phyloP scores from a whole-genome alignment of 192 early-diverging fungal species.

The Paraglomus brasilianum region DNA sequence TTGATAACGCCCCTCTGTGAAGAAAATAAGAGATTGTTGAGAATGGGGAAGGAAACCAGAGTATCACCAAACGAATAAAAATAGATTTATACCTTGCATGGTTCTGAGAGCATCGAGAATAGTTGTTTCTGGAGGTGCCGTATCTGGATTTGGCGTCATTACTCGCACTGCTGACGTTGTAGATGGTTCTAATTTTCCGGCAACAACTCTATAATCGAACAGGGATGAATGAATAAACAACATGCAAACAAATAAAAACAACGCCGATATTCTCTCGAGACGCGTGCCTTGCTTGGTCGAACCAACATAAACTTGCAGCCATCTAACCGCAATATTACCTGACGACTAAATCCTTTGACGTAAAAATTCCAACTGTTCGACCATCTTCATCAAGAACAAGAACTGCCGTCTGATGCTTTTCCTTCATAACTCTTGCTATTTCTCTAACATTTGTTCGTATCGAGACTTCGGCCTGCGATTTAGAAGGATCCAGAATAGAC shows the following conservation, averaged over 20 bases:
- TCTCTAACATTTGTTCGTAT: constrained; percentile 68
- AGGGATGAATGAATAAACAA: neutral
- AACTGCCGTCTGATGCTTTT: constrained; percentile 67
- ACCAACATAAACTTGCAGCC: neutral
- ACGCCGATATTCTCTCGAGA: neutral
- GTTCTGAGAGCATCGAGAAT: constrained; percentile 75
- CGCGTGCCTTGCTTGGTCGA: neutral
- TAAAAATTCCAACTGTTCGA: constrained; percentile 74
- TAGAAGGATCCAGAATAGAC: constrained; percentile 65
- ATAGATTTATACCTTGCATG: constrained; percentile 60
- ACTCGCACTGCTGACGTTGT: constrained; percentile 92
- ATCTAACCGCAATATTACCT: too few relatives aligned
- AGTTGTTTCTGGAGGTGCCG: constrained; percentile 60
- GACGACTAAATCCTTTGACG: constrained; percentile 71
- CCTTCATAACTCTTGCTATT: constrained; percentile 70
- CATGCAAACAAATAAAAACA: neutral
- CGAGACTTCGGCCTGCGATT: constrained; percentile 59
- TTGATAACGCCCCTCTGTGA: constrained; percentile 61
- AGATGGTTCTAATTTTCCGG: constrained; percentile 77
- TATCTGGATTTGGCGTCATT: constrained; percentile 88
- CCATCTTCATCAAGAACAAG: constrained; percentile 65
- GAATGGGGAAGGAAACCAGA: neutral
- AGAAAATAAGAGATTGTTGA: neutral
- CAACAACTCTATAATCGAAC: constrained; percentile 62
- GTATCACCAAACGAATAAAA: neutral